Base-by-base conservation (phyloP, 805 yeast genomes). In the Candida ponderosae region DNA sequence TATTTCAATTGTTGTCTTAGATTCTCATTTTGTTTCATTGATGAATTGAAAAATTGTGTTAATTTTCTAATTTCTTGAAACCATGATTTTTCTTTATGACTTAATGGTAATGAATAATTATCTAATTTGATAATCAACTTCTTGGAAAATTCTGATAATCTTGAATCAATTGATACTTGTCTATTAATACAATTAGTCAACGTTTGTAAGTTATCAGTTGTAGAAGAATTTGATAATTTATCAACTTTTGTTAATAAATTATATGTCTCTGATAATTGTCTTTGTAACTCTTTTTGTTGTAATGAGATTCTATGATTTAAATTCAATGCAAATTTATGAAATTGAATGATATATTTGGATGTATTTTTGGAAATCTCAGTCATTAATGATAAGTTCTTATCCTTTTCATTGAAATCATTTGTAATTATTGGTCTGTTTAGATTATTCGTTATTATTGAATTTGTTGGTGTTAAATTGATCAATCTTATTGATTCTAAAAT, bases 61-160 rank as follows among this genome's bases (percentile, higher is more conserved):
- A 57, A 57, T 11, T 42, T 46, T 32, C 55, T 59, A 8, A 74
- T 53, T 45, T 70, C 76, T 24, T 51, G 57, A 39, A 68, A 60
- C 76, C 78, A 74, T 19, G 44, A 52, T 36, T 56, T 53, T 47
- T 74, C 80, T 10, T 61, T 51, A 4, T 52, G 53, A 35, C 66
- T 60, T 24, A 72, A 45, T 1, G 66, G 60, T 14, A 53, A 6
- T 60, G 54, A 31, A 36, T 41, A 43, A 40, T 23, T 33, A 35
- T 24, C 43, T 48, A 27, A 53, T 44, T 20, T 51, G 44, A 11
- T 42, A 24, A 4, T 37, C 5, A 69, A 35, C 10, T 42, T 54
- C 4, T 53, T 46, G 8, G 51, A 46, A 13, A 72, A 40, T 8
- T 40, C 37, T 4, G 41, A 47, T 32, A 57, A 49, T 32, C 73